These are phyloP conservation scores for Trametes polyzona DNA, from an alignment of 1,284 basidiomycete species.

Conservation along the genomic window DNA sequence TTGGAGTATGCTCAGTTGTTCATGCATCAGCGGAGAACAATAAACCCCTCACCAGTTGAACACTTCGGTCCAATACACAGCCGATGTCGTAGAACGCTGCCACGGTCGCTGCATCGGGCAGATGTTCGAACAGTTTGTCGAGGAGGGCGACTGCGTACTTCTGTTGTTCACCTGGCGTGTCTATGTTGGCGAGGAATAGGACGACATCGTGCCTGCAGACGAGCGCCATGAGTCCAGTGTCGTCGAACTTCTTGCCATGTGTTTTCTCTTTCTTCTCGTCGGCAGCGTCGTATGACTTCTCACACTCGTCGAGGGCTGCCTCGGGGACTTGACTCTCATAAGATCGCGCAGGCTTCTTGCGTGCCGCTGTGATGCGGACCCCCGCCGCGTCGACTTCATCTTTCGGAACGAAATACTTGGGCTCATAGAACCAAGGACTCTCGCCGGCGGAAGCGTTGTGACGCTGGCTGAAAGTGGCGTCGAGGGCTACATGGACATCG, in stretches of 20 bases:
- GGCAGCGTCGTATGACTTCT: constrained; percentile 37
- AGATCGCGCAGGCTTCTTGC: constrained; percentile 23
- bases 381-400: constrained; percentile 34
- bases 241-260: constrained; percentile 31
- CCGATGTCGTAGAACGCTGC: constrained; percentile 43
- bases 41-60: constrained; percentile 37
- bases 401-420: constrained; percentile 35
- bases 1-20: too few relatives aligned
- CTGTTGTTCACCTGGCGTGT: constrained; percentile 46
- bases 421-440: constrained; percentile 33
- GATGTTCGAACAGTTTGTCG: constrained; percentile 31
- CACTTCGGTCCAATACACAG: constrained; percentile 41
- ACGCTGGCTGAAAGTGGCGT: constrained; percentile 39
- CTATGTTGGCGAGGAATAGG: constrained; percentile 43
- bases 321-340: constrained; percentile 29
- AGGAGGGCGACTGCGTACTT: constrained; percentile 42
- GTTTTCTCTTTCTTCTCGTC: constrained; percentile 38
- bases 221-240: constrained; percentile 38
- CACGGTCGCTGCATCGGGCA: constrained; percentile 38
- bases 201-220: constrained; percentile 44
- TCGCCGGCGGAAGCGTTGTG: constrained; percentile 34
- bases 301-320: constrained; percentile 39
- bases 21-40: too few relatives aligned
- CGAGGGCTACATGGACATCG: constrained; percentile 33
- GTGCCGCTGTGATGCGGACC: constrained; percentile 22